These are phyloP conservation scores for Pseudozyma pruni DNA, from an alignment of 1,284 basidiomycete species.

Conservation along the genomic window DNA sequence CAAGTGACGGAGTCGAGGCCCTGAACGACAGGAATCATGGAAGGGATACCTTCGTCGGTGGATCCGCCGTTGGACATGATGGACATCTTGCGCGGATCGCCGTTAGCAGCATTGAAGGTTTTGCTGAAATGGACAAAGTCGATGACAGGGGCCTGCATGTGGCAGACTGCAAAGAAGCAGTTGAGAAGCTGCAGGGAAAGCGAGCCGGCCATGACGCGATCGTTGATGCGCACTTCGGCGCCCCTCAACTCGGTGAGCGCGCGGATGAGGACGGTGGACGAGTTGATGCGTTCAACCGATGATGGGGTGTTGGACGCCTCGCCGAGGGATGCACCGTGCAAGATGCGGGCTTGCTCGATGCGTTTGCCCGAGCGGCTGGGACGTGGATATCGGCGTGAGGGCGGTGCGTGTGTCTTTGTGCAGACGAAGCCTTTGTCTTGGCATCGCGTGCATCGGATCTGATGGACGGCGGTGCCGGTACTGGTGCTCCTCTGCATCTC, in stretches of 20 bases:
- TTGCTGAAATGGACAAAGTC: slow-evolving; percentile 59
- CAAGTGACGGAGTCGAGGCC: slow-evolving; percentile 33
- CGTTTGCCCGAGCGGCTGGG: slow-evolving; percentile 64
- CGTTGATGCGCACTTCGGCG: slow-evolving; percentile 45
- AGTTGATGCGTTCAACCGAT: slow-evolving; percentile 30
- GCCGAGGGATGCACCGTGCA: slow-evolving; percentile 53
- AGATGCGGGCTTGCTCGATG: slow-evolving; percentile 63
- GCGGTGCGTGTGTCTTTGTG: slow-evolving; percentile 55
- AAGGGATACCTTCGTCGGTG: slow-evolving; percentile 38
- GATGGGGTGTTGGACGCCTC: slow-evolving; percentile 6
- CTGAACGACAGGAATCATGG: slow-evolving; percentile 21
- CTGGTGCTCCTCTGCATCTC: slow-evolving; percentile 35
- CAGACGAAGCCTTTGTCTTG: slow-evolving; percentile 54
- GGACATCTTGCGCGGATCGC: slow-evolving; percentile 58
- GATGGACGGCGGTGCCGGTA: slow-evolving; percentile 33
- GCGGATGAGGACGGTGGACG: slow-evolving; percentile 36
- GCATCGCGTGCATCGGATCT: slow-evolving; percentile 57
- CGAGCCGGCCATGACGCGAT: slow-evolving; percentile 54
- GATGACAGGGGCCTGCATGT: slow-evolving; percentile 59
- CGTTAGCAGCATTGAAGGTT: slow-evolving; percentile 61
- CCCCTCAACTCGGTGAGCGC: slow-evolving; percentile 44
- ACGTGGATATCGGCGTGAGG: slow-evolving; percentile 57
- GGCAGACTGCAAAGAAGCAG: slow-evolving; percentile 60
- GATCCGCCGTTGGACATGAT: slow-evolving; percentile 61
- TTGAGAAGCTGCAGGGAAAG: slow-evolving; percentile 57